Base-by-base conservation (phyloP, 345 rosid species). In the Microthlaspi erraticum region DNA sequence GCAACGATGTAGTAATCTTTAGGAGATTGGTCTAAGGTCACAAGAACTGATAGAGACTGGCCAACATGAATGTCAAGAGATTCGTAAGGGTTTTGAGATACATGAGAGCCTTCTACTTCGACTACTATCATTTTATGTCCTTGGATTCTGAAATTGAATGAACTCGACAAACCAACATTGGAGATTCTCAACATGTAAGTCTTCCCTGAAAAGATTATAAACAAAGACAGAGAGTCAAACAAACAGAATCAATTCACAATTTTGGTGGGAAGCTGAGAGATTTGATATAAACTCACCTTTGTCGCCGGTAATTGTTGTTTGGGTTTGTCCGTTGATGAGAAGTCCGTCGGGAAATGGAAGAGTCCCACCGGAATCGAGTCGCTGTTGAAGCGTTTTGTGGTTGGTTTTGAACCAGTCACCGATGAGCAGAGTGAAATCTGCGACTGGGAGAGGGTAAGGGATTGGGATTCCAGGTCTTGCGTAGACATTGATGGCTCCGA, bases 101-200 rank as follows among this genome's bases (percentile, higher is more conserved):
- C 85, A 49, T 93, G 96, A 70, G 92, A 87, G 39, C 98, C 98
- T 81, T 93, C 98, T 43, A 90, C 93, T 84, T 93, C 98, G 34
- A 88, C 87, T 71, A 93, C 53, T 86, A 84, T 85, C 92, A 93
- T 76, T 4, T 43, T 63, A 29, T 93, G 98, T 44, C 86, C 93
- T 49, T 90, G 98, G 70, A 93, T 88, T 81, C 96, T 87, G 80
- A 90, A 85, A 81, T 93, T 93, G 37, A 93, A 71, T 3, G 92
- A 71, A 37, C 79, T 88, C 8, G 88, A 62, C 60, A 87, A 66
- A 7, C 98, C 98, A 57, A 90, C 84, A 75, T 93, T 93, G 36
- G 98, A 90, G 77, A 93, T 77, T 77, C 97, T 87, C 49, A 93
- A 77, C 96, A 85, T 88, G 74, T 84, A 93, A 66, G 87, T 86